Evolutionary conservation across 257 asterid species (phyloP).

Genomic region (Rubia yunnanensis): DNA sequence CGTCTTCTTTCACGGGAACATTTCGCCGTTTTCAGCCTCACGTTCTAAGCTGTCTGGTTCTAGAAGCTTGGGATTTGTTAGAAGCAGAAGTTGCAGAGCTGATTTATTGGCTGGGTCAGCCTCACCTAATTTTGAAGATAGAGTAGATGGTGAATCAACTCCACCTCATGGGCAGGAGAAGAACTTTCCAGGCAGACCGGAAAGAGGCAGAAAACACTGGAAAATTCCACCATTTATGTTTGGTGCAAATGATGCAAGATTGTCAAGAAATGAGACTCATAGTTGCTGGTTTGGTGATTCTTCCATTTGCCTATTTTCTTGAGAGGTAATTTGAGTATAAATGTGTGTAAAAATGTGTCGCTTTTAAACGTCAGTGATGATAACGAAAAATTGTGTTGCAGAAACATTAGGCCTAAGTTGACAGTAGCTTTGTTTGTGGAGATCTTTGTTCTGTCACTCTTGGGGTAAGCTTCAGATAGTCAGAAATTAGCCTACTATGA

Average conservation of each 20-base stretch:
- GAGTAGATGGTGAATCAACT: conserved; percentile 51
- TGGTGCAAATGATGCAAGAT: conserved; percentile 33
- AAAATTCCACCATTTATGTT: conserved; percentile 59
- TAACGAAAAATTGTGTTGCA: conserved; percentile 21
- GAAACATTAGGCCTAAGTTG: conserved; percentile 50
- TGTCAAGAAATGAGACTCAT: conserved; percentile 61
- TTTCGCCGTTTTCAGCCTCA: conserved; percentile 50
- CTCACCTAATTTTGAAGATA: conserved; percentile 30
- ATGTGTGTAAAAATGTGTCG: neutral
- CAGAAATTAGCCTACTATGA: neutral
- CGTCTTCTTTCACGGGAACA: neutral
- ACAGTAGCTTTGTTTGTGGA: conserved; percentile 42
- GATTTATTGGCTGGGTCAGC: conserved; percentile 29
- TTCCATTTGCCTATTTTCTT: conserved; percentile 66
- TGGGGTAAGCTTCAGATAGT: conserved; percentile 37
- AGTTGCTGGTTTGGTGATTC: conserved; percentile 36
- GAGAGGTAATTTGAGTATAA: conserved; percentile 34
- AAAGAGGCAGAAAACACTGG: conserved; percentile 72
- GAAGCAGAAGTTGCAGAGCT: conserved; percentile 69
- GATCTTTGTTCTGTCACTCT: conserved; percentile 48
- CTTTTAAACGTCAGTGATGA: neutral
- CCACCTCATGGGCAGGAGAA: conserved; percentile 66
- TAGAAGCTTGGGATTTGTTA: conserved; percentile 41
- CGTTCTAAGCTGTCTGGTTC: conserved; percentile 46
- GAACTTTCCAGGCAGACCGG: conserved; percentile 59